phyloP scores from a whole-genome alignment of 179 eudicot genomes.

The Corrigiola litoralis region DNA sequence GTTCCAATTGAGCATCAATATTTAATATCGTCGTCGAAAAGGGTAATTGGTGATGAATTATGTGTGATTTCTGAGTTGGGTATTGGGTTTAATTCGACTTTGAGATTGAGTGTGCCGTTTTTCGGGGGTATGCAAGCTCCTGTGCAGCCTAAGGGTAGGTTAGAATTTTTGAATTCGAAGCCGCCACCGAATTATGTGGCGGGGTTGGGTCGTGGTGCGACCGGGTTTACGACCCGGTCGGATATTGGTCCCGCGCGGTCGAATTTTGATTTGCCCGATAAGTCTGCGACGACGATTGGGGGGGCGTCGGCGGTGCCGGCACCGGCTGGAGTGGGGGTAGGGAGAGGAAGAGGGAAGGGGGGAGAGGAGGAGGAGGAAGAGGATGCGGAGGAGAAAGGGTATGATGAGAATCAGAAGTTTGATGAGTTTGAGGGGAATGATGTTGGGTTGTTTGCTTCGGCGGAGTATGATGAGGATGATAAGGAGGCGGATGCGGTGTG shows the following conservation, averaged over 20 bases:
- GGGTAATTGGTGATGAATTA: conserved; percentile 24
- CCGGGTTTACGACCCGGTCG: conserved; percentile 95
- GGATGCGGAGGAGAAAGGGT: conserved; percentile 69
- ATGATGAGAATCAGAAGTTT: conserved; percentile 84
- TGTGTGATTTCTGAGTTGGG: conserved; percentile 39
- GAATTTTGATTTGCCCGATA: conserved; percentile 44
- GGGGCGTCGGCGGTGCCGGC: conserved; percentile 41
- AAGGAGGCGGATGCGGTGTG: conserved; percentile 88
- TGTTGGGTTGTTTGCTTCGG: conserved; percentile 85
- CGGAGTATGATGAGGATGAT: conserved; percentile 92
- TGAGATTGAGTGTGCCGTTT: conserved; percentile 44
- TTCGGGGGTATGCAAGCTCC: conserved; percentile 85
- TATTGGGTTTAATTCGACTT: conserved; percentile 38
- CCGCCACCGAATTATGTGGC: conserved; percentile 90
- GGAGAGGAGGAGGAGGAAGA: conserved; percentile 72
- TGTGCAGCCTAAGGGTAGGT: conserved; percentile 45
- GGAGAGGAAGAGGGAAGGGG: conserved; percentile 57
- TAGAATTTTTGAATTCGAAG: conserved; percentile 62
- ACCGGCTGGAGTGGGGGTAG: conserved; percentile 34
- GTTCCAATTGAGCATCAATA: conserved; percentile 46
- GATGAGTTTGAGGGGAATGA: conserved; percentile 96
- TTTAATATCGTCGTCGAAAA: conserved; percentile 42
- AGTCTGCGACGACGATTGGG: conserved; percentile 52
- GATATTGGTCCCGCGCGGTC: conserved; percentile 61
- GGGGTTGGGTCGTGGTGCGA: conserved; percentile 94